Percentiles rank a stretch among this genome's conserved stretches.
phyloP scores from a whole-genome alignment of 495 filamentous ascomycete species.

The Xylaria sp. region DNA sequence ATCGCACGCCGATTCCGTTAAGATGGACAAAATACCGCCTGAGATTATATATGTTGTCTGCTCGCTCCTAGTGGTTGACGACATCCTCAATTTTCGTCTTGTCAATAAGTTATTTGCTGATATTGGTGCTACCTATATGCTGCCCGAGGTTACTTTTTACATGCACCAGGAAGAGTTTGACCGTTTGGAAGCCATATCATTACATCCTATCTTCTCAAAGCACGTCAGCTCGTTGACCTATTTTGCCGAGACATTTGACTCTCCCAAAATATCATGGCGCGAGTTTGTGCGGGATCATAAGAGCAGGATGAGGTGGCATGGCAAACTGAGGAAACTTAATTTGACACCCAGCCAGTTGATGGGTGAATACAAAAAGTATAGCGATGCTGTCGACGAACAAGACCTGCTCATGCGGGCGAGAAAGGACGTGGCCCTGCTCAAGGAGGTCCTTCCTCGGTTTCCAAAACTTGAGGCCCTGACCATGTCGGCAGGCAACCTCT shows the following conservation, averaged over 20 bases:
- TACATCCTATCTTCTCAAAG: constrained; percentile 23
- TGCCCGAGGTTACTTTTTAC: constrained; percentile 20
- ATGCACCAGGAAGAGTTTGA: constrained; percentile 18
- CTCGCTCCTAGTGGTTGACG: constrained; percentile 16
- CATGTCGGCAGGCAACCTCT: constrained; percentile 11
- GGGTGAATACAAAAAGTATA: constrained; percentile 15
- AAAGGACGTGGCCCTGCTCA: neutral
- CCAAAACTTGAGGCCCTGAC: constrained; percentile 8
- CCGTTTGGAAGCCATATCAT: constrained; percentile 16
- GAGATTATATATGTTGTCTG: constrained; percentile 26
- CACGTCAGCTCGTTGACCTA: constrained; percentile 29
- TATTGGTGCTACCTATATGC: constrained; percentile 28
- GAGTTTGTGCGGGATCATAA: constrained; percentile 17
- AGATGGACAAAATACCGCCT: constrained; percentile 28
- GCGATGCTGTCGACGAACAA: constrained; percentile 3
- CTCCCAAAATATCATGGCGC: neutral
- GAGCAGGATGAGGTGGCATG: constrained; percentile 5
- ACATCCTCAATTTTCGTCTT: constrained; percentile 30
- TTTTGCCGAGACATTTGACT: constrained; percentile 5
- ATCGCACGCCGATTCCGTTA: neutral
- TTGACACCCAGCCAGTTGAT: constrained; percentile 1
- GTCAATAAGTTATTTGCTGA: constrained; percentile 26
- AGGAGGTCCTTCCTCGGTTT: constrained; percentile 23
- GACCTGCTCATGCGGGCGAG: neutral
- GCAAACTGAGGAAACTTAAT: constrained; percentile 13